These are phyloP conservation scores for Chenopodium album DNA, from an alignment of 148 eudicot species.

Conservation along the genomic window DNA sequence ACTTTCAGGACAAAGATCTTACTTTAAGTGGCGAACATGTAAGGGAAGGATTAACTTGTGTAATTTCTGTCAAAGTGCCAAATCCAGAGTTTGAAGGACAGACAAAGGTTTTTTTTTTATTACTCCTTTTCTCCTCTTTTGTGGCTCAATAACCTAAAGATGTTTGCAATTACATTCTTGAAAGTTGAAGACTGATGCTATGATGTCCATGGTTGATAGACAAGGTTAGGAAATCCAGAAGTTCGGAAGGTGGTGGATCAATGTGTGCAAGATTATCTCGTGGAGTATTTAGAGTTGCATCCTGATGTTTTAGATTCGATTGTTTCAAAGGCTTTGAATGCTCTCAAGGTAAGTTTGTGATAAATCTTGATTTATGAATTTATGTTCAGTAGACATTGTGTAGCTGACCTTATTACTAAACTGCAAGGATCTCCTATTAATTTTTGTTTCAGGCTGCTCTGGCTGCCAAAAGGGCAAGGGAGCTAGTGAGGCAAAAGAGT, in stretches of 20 bases:
- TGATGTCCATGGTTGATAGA: conserved; percentile 42
- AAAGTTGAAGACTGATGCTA: conserved; percentile 2
- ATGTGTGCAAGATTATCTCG: conserved; percentile 80
- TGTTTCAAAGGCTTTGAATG: conserved; percentile 86
- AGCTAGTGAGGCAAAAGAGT: conserved; percentile 84
- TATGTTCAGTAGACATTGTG: neutral
- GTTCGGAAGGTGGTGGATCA: conserved; percentile 91
- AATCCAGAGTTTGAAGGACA: conserved; percentile 99
- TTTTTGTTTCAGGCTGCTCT: conserved; percentile 68
- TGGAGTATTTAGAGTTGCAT: conserved; percentile 95
- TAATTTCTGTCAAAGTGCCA: conserved; percentile 89
- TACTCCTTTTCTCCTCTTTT: neutral
- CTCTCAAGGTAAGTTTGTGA: conserved; percentile 62
- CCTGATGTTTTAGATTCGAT: conserved; percentile 87
- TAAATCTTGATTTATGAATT: no score
- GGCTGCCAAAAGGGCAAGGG: conserved; percentile 97
- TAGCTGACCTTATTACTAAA: conserved; percentile 6
- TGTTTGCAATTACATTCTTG: conserved; percentile 7
- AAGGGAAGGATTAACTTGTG: conserved; percentile 87
- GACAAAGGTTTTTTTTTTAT: conserved; percentile 63
- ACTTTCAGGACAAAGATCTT: conserved; percentile 75
- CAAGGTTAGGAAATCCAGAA: conserved; percentile 96
- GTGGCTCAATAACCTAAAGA: neutral
- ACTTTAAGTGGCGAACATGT: conserved; percentile 93
- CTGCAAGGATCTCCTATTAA: conserved; percentile 1